A percentile compares a stretch with the other conserved stretches of the same genome.
These are phyloP conservation scores for Craterostigma plantagineum DNA, from an alignment of 257 asterid species.

Conservation along the genomic window DNA sequence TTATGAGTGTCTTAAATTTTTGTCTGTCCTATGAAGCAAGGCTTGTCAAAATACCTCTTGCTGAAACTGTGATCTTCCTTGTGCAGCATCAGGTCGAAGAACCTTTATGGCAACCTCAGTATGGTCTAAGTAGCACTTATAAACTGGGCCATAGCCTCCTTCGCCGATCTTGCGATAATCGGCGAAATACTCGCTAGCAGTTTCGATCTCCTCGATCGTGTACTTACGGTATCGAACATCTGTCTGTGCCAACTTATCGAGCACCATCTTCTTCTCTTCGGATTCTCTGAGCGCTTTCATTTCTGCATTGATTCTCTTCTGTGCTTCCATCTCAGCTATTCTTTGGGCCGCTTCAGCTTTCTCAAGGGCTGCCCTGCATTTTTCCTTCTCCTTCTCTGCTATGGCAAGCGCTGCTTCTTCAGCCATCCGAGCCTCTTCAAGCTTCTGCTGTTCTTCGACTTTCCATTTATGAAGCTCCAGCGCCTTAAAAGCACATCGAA, in stretches of 20 bases:
- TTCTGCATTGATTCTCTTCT: constrained; percentile 61
- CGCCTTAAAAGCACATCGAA: too few relatives aligned
- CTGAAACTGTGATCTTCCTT: constrained; percentile 85
- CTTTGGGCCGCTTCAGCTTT: constrained; percentile 82
- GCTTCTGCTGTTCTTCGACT: constrained; percentile 48
- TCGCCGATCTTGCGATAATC: constrained; percentile 62
- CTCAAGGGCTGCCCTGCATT: constrained; percentile 74
- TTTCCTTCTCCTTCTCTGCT: constrained; percentile 58
- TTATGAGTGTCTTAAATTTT: constrained; percentile 4
- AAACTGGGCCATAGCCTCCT: constrained; percentile 95
- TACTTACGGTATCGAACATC: constrained; percentile 67
- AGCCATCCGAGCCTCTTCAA: constrained; percentile 49
- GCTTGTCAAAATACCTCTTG: constrained; percentile 44
- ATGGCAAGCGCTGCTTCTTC: constrained; percentile 77
- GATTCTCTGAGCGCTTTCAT: constrained; percentile 52
- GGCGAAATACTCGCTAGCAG: constrained; percentile 59
- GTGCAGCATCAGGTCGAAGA: constrained; percentile 93
- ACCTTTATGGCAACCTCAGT: constrained; percentile 81
- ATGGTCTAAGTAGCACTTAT: constrained; percentile 56
- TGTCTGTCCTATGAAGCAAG: too few relatives aligned
- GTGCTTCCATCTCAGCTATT: constrained; percentile 76
- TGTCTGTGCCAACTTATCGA: constrained; percentile 31
- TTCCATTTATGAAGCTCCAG: constrained; percentile 82
- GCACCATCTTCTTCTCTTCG: constrained; percentile 52
- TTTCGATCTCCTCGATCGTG: constrained; percentile 65